Percentiles rank a stretch among this genome's conserved stretches.
phyloP scores from a whole-genome alignment of 202 grass and related monocot genomes.

The Musa balbisiana region DNA sequence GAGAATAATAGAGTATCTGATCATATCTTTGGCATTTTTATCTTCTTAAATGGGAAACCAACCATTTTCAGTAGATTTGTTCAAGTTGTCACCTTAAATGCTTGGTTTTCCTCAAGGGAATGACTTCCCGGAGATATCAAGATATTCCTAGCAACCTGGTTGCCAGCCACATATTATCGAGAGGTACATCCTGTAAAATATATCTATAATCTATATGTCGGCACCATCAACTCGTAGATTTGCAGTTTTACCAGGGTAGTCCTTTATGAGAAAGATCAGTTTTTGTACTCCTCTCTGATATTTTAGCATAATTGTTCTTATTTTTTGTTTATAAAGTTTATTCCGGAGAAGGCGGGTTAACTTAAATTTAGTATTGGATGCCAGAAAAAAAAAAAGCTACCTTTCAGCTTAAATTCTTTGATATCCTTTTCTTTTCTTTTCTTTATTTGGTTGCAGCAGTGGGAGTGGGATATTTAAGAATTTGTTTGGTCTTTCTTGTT shows the following conservation, averaged over 20 bases:
- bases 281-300: background rate
- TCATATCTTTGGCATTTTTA: too few species aligned
- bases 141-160: background rate
- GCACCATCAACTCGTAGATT: background rate
- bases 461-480: background rate
- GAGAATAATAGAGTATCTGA: too few species aligned
- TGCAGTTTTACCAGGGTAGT: background rate
- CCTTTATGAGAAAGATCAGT: background rate
- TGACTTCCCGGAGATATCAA: background rate
- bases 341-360: background rate
- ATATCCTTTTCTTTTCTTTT: too few species aligned
- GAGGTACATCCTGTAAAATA: background rate
- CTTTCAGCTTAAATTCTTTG: too few species aligned
- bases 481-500: background rate
- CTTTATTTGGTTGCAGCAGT: background rate
- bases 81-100: background rate
- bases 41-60: background rate
- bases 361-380: background rate
- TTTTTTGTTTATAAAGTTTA: background rate
- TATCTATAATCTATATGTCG: background rate
- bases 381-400: too few species aligned
- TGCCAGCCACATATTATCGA: background rate
- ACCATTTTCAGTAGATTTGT: background rate
- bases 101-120: background rate
- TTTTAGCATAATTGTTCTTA: background rate